phyloP scores from a whole-genome alignment of 441 rosid species.

The Pelargonium cotyledonis region DNA sequence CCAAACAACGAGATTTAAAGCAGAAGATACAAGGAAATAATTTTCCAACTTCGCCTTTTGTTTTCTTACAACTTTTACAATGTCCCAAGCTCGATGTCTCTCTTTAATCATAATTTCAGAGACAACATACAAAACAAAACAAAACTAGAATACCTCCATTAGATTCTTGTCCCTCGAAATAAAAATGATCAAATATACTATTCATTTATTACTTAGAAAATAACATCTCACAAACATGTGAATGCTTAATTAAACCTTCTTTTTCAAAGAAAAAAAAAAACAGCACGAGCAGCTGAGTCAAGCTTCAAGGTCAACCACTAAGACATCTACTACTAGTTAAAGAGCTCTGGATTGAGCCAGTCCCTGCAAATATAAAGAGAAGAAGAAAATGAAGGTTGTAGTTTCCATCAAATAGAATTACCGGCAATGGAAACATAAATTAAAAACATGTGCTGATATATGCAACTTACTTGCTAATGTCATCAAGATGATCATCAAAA shows the following conservation, averaged over 20 bases:
- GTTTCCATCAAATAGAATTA: neutral
- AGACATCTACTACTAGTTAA: constrained; percentile 39
- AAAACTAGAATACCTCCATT: no score
- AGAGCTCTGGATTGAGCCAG: constrained; percentile 84
- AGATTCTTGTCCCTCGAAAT: neutral
- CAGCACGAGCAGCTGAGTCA: neutral
- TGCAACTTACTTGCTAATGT: constrained; percentile 64
- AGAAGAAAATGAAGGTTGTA: neutral
- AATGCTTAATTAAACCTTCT: neutral
- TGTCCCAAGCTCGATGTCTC: no score
- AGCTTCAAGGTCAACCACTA: neutral
- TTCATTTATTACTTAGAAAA: neutral
- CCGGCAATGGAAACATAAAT: neutral
- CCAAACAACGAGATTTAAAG: no score
- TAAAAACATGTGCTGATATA: neutral
- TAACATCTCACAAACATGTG: neutral
- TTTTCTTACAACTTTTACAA: no score
- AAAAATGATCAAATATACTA: neutral
- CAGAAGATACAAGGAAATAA: no score
- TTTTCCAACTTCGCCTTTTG: no score
- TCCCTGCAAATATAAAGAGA: constrained; percentile 48
- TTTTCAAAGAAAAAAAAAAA: neutral
- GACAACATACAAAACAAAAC: no score
- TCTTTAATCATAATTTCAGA: no score
- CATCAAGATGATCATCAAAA: constrained; percentile 91